Evolutionary conservation across 2,329 filamentous ascomycete species (phyloP).

Genomic region (Colletotrichum eremochloae): DNA sequence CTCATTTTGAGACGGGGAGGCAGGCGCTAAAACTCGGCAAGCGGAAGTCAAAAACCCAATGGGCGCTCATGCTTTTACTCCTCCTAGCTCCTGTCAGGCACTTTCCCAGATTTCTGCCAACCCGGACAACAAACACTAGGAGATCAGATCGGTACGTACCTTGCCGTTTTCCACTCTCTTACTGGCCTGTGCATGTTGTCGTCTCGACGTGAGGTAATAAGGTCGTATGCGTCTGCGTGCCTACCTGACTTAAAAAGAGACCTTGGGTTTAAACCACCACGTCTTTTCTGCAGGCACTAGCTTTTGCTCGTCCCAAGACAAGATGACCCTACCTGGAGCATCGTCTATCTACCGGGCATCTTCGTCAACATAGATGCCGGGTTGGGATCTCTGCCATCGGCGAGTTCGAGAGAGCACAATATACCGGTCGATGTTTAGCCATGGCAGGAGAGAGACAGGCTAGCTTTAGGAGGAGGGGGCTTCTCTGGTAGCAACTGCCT

Average conservation of each 20-base stretch:
- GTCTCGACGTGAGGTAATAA: conserved; percentile 7
- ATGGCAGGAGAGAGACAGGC: not conserved
- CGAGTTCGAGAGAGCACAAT: not conserved
- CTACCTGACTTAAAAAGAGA: conserved; percentile 14
- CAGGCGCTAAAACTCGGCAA: conserved; percentile 57
- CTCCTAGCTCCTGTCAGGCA: conserved; percentile 16
- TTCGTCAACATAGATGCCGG: not conserved
- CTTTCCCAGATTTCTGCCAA: conserved; percentile 13
- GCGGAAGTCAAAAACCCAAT: conserved; percentile 49
- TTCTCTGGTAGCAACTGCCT: not conserved
- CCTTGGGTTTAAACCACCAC: not conserved
- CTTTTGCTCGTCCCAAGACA: not conserved
- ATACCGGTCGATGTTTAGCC: not conserved
- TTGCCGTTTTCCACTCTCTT: not conserved
- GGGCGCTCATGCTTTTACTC: conserved; percentile 14
- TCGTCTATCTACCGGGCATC: not conserved
- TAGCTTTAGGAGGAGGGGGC: not conserved
- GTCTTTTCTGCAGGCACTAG: not conserved
- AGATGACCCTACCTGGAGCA: not conserved
- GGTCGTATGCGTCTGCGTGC: conserved; percentile 19
- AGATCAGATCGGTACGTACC: conserved; percentile 13
- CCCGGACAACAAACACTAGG: not conserved
- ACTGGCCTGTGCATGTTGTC: conserved; percentile 7
- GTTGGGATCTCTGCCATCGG: not conserved
- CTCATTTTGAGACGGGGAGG: conserved; percentile 57